Evolutionary conservation across 768 basidiomycete species (phyloP).

Genomic region (Galerina marginata): DNA sequence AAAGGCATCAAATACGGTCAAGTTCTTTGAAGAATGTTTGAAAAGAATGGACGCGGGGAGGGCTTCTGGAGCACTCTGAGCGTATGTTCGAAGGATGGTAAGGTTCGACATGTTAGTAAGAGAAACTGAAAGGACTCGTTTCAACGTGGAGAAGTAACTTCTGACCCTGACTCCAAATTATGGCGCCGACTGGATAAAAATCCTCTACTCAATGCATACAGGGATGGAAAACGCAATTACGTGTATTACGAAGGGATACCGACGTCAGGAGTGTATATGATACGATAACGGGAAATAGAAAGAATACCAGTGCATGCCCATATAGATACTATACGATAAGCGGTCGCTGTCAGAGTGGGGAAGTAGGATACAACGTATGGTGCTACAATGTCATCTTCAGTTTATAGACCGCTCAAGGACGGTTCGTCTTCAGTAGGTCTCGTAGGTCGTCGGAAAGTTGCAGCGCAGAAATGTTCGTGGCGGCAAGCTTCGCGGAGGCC

Average conservation of each 20-base stretch:
- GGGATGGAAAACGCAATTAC: no score
- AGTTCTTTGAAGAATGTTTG: conserved; percentile 52
- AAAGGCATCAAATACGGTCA: conserved; percentile 77
- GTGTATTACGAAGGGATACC: no score
- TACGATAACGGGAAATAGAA: background rate
- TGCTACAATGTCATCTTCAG: background rate
- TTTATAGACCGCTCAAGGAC: conserved; percentile 15
- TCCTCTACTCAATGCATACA: no score
- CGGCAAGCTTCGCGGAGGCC: conserved; percentile 24
- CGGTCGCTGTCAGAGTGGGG: background rate
- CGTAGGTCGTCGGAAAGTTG: conserved; percentile 67
- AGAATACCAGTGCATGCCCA: background rate
- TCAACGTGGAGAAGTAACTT: background rate
- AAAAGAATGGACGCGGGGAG: conserved; percentile 70
- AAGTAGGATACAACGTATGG: background rate
- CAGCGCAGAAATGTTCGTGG: conserved; percentile 46
- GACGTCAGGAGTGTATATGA: no score
- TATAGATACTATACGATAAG: no score
- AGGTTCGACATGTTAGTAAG: conserved; percentile 47
- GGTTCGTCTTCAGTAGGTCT: conserved; percentile 57
- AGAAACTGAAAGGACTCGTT: background rate
- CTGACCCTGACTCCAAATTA: background rate
- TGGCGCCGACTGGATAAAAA: no score
- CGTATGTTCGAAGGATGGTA: conserved; percentile 67
- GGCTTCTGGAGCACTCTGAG: conserved; percentile 50